Base-by-base conservation (phyloP, 768 basidiomycete species). In the Kwoniella newhampshirensis region DNA sequence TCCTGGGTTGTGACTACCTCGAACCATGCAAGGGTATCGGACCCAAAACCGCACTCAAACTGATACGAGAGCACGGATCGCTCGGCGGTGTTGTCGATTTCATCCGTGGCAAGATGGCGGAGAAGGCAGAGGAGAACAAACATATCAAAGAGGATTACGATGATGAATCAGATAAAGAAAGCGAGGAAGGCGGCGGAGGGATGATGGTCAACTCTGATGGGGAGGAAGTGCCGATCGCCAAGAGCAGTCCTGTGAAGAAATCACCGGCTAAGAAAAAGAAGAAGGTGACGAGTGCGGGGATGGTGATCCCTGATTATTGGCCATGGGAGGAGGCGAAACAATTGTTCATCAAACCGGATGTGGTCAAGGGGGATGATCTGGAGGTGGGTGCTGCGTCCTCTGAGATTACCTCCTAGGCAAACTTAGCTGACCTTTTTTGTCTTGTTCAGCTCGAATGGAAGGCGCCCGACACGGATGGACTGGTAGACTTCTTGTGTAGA, bases 11-110 rank as follows among this genome's bases (percentile, higher is more conserved):
- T 58, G 96, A 99, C 73, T 99, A 99, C 77, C 85, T 99, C 56
- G 96, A 99, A 75, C 96, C 96, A n/a, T 91, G 96, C 74, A 93
- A 86, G 76, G 96, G 96, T 2, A 80, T 99, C 40, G 96, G 96
- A 25, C 93, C 96, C 13, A 96, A 97, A 75, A 91, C 86, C 13
- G 96, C 94, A 2, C 80, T 96, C 48, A 99, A 98, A 77, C 83
- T 97, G 28, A 82, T 98, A 41, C 81, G 88, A 60, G 94, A 99
- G 70, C 79, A 89, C 57, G 85, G 85, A 8, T 81, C 81, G 9
- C 81, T 99, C 18, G 83, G 81, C 41, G 82, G 80, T 2, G 86
- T 96, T 35, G 79, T 96, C 32, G 83, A 86, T 55, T 86, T 90
- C 68, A 79, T 96, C 8, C 82, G 85, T 50, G 87, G 84, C 75